Conservation (phyloP, 2,329 filamentous ascomycete species). For the Colletotrichum cordylinicola region DNA sequence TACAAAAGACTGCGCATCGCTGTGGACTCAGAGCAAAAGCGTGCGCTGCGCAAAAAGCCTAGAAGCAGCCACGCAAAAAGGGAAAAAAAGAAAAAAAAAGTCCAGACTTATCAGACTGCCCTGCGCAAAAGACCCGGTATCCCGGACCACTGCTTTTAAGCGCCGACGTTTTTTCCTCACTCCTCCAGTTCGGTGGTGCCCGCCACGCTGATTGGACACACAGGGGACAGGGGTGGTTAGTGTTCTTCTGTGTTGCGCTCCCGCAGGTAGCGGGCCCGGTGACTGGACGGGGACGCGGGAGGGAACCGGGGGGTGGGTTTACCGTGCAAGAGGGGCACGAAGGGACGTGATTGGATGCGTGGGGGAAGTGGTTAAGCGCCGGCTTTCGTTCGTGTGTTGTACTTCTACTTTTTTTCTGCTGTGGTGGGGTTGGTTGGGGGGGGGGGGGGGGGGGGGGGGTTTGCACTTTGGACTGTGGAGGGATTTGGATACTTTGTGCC, state of each 20-base stretch:
- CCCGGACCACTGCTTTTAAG: constrained; percentile 22
- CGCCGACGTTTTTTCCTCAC: not conserved
- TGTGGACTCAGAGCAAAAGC: not conserved
- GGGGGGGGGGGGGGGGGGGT: not conserved
- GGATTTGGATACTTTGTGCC: not conserved
- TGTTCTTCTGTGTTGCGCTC: not conserved
- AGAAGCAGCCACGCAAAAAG: constrained; percentile 16
- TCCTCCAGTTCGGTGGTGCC: not conserved
- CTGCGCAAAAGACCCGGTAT: constrained; percentile 18
- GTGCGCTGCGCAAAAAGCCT: not conserved
- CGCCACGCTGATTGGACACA: fast-evolving
- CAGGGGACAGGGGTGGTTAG: not conserved
- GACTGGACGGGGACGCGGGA: not conserved
- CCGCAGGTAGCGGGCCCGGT: not conserved
- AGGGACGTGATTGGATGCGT: not conserved
- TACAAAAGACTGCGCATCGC: not conserved
- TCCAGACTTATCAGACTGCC: not conserved
- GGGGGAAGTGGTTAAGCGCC: not conserved
- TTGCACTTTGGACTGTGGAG: not conserved
- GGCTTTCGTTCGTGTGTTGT: not conserved
- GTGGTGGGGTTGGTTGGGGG: not conserved
- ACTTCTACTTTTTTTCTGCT: not conserved
- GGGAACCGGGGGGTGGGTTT: not conserved
- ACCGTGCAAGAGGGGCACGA: not conserved
- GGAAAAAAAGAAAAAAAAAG: not conserved